Conservation (phyloP, 768 basidiomycete species). For the Chlorophyllum brunneum region DNA sequence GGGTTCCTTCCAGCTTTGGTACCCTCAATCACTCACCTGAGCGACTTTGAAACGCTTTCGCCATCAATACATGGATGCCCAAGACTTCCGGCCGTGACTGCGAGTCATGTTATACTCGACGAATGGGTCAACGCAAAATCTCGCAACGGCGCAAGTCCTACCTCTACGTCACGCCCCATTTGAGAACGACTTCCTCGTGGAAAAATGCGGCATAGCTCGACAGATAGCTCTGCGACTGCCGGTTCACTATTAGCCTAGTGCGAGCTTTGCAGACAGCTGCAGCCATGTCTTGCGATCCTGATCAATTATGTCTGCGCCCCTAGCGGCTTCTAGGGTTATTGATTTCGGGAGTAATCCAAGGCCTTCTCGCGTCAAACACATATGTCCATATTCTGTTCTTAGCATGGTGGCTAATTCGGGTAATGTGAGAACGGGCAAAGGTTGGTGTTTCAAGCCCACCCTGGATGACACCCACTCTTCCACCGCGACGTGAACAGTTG, state of each 20-base stretch:
- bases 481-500: no score
- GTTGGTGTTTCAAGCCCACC: no score
- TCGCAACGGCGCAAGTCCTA: no score
- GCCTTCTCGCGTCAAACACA: background rate
- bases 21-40: constrained; percentile 4
- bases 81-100: no score
- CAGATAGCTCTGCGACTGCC: background rate
- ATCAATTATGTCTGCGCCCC: constrained; percentile 1
- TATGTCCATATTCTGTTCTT: constrained; percentile 10
- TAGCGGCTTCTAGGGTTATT: constrained; percentile 3
- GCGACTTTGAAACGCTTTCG: constrained; percentile 3
- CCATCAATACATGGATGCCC: no score
- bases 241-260: no score
- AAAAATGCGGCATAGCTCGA: background rate
- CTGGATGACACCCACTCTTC: no score
- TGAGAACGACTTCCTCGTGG: constrained; percentile 5
- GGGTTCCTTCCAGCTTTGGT: constrained; percentile 6
- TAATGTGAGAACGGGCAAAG: constrained; percentile 6
- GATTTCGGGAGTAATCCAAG: background rate
- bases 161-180: constrained; percentile 5
- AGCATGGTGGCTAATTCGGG: constrained; percentile 6
- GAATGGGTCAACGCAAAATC: constrained; percentile 5
- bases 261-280: no score
- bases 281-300: no score
- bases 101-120: background rate